Percentiles rank a stretch among this genome's conserved stretches.
Evolutionary conservation across 306 rosid genomes (phyloP).

Genomic region (Quillaja saponaria): DNA sequence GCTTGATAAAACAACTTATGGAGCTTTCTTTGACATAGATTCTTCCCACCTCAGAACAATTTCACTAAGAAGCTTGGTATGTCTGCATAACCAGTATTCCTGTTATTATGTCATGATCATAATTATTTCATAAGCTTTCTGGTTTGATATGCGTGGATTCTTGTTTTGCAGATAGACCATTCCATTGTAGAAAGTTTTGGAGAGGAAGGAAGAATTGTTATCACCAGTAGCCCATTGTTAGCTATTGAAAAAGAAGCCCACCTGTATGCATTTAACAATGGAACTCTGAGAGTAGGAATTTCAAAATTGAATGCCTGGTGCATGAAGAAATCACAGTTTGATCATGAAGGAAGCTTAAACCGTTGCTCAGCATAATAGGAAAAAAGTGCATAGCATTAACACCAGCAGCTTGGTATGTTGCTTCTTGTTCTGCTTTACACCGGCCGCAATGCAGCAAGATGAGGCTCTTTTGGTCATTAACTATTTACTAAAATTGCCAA

Average conservation of each 20-base stretch:
- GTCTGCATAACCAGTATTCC: background rate
- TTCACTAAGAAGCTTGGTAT: conserved; percentile 70
- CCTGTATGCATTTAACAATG: conserved; percentile 62
- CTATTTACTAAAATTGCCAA: too few species aligned
- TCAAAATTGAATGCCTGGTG: conserved; percentile 62
- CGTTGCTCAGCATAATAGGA: conserved; percentile 11
- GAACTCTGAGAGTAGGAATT: conserved; percentile 40
- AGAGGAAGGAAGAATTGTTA: conserved; percentile 56
- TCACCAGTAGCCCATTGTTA: conserved; percentile 62
- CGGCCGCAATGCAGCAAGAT: too few species aligned
- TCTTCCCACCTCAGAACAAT: conserved; percentile 33
- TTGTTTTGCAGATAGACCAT: conserved; percentile 61
- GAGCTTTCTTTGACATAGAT: conserved; percentile 54
- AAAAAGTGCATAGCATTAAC: background rate
- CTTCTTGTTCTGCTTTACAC: background rate
- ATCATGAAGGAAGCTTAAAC: conserved; percentile 21
- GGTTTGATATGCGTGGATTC: background rate
- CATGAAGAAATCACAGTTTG: conserved; percentile 52
- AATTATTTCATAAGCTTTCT: background rate
- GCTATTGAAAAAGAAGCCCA: conserved; percentile 52
- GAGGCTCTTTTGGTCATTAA: too few species aligned
- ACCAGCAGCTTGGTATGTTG: conserved; percentile 55
- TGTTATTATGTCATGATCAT: too few species aligned
- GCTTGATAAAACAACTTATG: conserved; percentile 54
- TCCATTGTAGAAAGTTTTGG: conserved; percentile 79